Evolutionary conservation across 202 grass and related monocot genomes (phyloP).

Genomic region (Digitaria exilis): DNA sequence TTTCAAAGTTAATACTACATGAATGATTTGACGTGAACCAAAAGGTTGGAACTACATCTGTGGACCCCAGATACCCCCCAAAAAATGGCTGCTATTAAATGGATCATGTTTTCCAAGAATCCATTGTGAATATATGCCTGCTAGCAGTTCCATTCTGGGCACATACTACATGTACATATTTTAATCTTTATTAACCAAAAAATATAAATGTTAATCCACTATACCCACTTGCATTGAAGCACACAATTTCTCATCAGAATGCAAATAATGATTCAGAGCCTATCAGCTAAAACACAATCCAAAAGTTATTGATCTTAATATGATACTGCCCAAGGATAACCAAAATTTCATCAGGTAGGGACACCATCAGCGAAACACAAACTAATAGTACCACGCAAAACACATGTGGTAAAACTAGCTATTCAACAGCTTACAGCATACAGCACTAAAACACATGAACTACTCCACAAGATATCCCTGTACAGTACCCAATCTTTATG

Average conservation of each 20-base stretch:
- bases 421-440: background rate
- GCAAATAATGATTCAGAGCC: background rate
- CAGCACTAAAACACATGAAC: background rate
- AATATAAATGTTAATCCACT: background rate
- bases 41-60: background rate
- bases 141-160: background rate
- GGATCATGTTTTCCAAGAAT: background rate
- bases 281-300: background rate
- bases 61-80: background rate
- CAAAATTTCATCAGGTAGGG: background rate
- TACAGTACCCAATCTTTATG: conserved; percentile 2
- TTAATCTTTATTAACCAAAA: background rate
- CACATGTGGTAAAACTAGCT: background rate
- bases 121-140: background rate
- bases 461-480: conserved; percentile 7
- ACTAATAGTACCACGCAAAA: background rate
- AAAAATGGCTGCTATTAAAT: background rate
- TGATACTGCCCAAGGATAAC: background rate
- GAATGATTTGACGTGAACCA: background rate
- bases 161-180: background rate
- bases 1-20: background rate
- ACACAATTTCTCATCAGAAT: background rate
- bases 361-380: background rate
- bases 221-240: background rate
- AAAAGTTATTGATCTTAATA: background rate